Evolutionary conservation across 768 basidiomycete species (phyloP).

Genomic region (Psilocybe azurescens): DNA sequence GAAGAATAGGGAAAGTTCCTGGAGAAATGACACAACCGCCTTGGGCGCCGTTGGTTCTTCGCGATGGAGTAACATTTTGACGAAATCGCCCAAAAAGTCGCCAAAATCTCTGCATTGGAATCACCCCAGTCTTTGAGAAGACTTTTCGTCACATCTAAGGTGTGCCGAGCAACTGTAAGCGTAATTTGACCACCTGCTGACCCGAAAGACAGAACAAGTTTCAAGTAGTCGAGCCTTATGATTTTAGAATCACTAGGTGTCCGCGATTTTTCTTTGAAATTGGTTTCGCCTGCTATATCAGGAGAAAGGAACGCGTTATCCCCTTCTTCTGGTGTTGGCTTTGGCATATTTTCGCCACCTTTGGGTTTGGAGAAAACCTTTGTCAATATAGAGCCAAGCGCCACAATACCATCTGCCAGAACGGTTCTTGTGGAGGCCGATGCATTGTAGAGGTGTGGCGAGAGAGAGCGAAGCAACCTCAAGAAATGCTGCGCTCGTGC

Average conservation of each 20-base stretch:
- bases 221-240: conserved; percentile 73
- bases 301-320: conserved; percentile 27
- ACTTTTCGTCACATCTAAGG: conserved; percentile 58
- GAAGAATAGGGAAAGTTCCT: conserved; percentile 62
- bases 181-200: conserved; percentile 54
- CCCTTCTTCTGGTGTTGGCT: conserved; percentile 32
- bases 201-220: conserved; percentile 54
- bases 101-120: conserved; percentile 40
- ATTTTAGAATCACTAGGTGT: conserved; percentile 55
- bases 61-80: conserved; percentile 53
- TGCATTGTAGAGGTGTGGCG: conserved; percentile 61
- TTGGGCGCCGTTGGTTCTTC: conserved; percentile 50
- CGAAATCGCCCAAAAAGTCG: conserved; percentile 56
- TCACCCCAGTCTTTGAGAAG: conserved; percentile 59
- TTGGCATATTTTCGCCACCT: conserved; percentile 37
- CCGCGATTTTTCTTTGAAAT: conserved; percentile 47
- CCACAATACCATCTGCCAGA: conserved; percentile 71
- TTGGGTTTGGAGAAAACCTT: conserved; percentile 53
- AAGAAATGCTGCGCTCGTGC: conserved; percentile 75
- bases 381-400: conserved; percentile 60
- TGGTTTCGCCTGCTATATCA: conserved; percentile 36
- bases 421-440: conserved; percentile 58
- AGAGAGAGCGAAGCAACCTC: conserved; percentile 58
- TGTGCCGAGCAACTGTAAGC: conserved; percentile 44
- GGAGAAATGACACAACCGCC: conserved; percentile 55